These are phyloP conservation scores for Ashbya aceris DNA, from an alignment of 1,139 yeast species.

Conservation along the genomic window DNA sequence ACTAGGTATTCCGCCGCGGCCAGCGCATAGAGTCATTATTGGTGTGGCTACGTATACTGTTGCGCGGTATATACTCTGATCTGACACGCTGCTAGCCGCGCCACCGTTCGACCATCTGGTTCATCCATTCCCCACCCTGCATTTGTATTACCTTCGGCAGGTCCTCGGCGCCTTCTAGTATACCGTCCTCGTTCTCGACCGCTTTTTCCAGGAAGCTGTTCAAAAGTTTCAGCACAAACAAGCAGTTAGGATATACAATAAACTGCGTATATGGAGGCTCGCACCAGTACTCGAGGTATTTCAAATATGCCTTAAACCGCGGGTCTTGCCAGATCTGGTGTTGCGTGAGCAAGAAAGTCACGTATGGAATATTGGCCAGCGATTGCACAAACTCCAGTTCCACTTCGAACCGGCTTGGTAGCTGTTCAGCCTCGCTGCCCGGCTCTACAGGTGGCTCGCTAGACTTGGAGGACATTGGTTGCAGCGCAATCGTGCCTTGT, in stretches of 20 bases:
- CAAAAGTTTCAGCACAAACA: slow-evolving; percentile 49
- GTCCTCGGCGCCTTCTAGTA: slow-evolving; percentile 35
- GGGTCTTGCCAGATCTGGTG: slow-evolving; percentile 36
- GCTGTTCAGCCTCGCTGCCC: slow-evolving; percentile 5
- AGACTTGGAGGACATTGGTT: background rate
- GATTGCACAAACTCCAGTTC: slow-evolving; percentile 74
- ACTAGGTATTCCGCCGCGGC: no score
- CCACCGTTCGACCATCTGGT: slow-evolving; percentile 73
- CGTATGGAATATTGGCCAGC: slow-evolving; percentile 61
- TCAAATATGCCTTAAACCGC: slow-evolving; percentile 47
- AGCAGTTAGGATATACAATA: slow-evolving; percentile 64
- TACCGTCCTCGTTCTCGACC: slow-evolving; percentile 23
- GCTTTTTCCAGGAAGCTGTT: slow-evolving; percentile 31
- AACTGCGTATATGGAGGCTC: slow-evolving; percentile 55
- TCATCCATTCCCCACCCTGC: slow-evolving; percentile 55
- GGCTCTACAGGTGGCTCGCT: background rate
- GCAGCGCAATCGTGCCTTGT: no score
- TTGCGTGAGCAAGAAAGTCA: slow-evolving; percentile 50
- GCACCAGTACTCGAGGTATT: slow-evolving; percentile 62
- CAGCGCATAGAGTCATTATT: no score
- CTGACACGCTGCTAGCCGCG: slow-evolving; percentile 15
- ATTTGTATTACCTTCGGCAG: slow-evolving; percentile 46
- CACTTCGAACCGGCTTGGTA: slow-evolving; percentile 65
- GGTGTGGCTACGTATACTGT: no score
- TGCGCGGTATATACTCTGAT: no score